phyloP scores from a whole-genome alignment of 148 eudicot species.

The Cornus controversa region DNA sequence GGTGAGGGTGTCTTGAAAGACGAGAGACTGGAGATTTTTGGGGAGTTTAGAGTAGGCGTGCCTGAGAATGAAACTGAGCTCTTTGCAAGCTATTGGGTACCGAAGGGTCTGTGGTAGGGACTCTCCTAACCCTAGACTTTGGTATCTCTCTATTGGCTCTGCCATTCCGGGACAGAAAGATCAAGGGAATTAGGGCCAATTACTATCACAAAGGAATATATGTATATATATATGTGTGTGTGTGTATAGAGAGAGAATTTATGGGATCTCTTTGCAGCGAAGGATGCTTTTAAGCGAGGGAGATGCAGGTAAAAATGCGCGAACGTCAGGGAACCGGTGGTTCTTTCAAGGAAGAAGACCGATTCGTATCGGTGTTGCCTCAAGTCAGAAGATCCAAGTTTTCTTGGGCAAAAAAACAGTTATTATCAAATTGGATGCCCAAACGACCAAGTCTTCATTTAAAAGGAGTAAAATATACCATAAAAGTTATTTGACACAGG shows the following conservation, averaged over 20 bases:
- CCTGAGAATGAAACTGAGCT: constrained; percentile 62
- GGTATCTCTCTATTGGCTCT: constrained; percentile 43
- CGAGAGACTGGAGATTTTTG: constrained; percentile 66
- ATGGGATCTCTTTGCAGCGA: background rate
- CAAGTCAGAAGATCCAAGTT: too few species aligned
- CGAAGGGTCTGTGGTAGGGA: constrained; percentile 37
- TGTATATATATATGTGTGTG: too few species aligned
- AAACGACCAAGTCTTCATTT: too few species aligned
- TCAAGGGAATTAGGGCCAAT: background rate
- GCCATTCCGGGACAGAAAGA: background rate
- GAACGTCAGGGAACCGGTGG: too few species aligned
- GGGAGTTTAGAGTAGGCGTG: constrained; percentile 47
- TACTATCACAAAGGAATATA: background rate
- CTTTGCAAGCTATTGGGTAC: constrained; percentile 57
- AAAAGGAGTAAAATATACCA: too few species aligned
- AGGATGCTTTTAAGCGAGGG: too few species aligned
- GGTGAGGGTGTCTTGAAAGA: constrained; percentile 58
- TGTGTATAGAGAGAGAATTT: background rate
- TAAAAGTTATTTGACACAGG: too few species aligned
- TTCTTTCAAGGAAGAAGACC: too few species aligned
- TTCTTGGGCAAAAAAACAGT: too few species aligned
- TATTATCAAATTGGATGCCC: too few species aligned
- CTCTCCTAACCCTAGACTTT: constrained; percentile 41
- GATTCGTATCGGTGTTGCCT: too few species aligned
- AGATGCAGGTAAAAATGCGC: too few species aligned